phyloP scores from a whole-genome alignment of 305 asterid genomes.

The Petunia hybrid region DNA sequence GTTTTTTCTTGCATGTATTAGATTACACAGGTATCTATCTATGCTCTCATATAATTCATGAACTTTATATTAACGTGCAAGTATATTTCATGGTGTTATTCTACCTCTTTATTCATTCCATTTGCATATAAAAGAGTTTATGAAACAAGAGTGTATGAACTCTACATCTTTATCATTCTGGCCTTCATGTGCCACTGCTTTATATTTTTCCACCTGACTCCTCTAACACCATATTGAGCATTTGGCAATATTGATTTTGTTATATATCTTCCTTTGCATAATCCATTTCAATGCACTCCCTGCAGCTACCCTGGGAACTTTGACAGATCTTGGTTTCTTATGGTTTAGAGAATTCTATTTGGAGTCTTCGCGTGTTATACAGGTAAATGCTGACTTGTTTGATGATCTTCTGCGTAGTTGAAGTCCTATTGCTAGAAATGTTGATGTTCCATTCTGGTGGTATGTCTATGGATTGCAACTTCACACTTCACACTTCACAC shows the following conservation, averaged over 20 bases:
- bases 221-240: conserved; percentile 11
- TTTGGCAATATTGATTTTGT: conserved; percentile 18
- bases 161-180: conserved; percentile 14
- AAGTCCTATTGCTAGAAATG: background rate
- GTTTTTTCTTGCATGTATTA: conserved; percentile 88
- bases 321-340: conserved; percentile 96
- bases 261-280: conserved; percentile 17
- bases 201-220: conserved; percentile 11
- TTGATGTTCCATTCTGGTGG: conserved; percentile 20
- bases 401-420: conserved; percentile 19
- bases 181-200: conserved; percentile 20
- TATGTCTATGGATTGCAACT: conserved; percentile 21
- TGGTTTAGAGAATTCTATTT: conserved; percentile 99
- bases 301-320: conserved; percentile 85
- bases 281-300: conserved; percentile 34
- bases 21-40: conserved; percentile 80
- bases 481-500: background rate
- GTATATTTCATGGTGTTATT: background rate
- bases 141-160: background rate
- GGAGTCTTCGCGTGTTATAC: conserved; percentile 99
- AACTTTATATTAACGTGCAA: conserved; percentile 5
- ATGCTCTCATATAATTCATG: background rate
- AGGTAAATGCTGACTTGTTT: conserved; percentile 53
- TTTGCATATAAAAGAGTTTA: background rate
- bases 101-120: background rate